Base-by-base conservation (phyloP, 805 yeast species). In the Teunomyces gatunensis region DNA sequence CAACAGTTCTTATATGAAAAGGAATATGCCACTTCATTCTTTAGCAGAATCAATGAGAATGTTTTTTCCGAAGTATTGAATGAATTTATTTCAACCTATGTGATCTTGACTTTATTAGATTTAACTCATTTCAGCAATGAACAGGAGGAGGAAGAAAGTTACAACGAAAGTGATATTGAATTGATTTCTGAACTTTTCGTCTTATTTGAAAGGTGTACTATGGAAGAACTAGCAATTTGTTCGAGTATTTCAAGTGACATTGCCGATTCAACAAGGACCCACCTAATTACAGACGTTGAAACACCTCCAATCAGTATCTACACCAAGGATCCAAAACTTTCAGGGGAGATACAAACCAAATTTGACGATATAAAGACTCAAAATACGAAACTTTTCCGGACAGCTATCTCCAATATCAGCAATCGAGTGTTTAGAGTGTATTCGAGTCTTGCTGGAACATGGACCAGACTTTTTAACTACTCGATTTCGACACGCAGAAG, bases 151-250 rank as follows among this genome's bases (percentile, higher is more conserved):
- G 64, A 75, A 1, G 62, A 64, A 1, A 56, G 68, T 5, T 75
- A 79, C 55, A 71, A 74, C 2, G 61, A 63, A 2, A 50, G 54
- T 13, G 84, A 85, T 2, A 54, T 72, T 12, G 49, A 58, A 1
- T 27, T 81, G 4, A 53, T 53, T 11, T 23, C 84, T 9, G 52
- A 60, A 10, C 27, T 27, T 30, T 64, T 69, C 29, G 46, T 59
- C 23, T 59, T 85, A 13, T 72, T 80, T 45, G 68, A 77, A 47
- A 71, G 85, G 48, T 64, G 78, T 15, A 68, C 80, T 0, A 51
- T 77, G 7, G 94, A 86, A 61, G 91, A 85, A 52, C 75, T 76
- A 46, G 55, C 69, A 4, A 55, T 85, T 6, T 75, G 84, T 32
- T 55, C 75, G 0, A 51, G 60, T 1, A 68, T 81, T 47, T 87